Percentiles rank a stretch among this genome's conserved stretches.
These are phyloP conservation scores for Fusarium verticillioides DNA, from an alignment of 2,329 filamentous ascomycete species.

Conservation along the genomic window DNA sequence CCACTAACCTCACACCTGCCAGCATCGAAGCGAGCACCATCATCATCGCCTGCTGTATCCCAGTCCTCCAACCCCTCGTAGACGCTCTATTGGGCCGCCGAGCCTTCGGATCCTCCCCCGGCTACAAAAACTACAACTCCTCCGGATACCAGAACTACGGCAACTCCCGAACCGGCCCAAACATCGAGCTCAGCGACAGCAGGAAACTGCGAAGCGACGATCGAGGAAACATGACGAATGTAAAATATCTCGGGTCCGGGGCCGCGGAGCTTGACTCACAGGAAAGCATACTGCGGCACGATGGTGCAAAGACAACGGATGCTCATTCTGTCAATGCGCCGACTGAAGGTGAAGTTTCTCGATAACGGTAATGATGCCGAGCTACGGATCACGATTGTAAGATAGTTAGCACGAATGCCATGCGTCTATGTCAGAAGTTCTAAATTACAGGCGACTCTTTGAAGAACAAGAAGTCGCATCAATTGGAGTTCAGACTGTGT, in stretches of 20 bases:
- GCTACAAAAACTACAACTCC: constrained; percentile 27
- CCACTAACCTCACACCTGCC: background rate
- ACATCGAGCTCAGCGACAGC: constrained; percentile 17
- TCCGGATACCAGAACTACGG: constrained; percentile 20
- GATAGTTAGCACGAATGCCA: background rate
- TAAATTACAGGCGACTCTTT: accelerated
- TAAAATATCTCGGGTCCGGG: constrained; percentile 8
- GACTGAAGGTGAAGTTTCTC: background rate
- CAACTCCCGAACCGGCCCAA: constrained; percentile 11
- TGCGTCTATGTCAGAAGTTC: too few species aligned
- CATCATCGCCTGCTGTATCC: constrained; percentile 52
- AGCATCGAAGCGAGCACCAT: constrained; percentile 50
- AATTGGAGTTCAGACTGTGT: too few species aligned
- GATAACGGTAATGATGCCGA: accelerated
- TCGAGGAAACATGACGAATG: background rate
- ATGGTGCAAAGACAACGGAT: background rate
- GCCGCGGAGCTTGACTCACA: constrained; percentile 23
- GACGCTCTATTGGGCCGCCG: constrained; percentile 40
- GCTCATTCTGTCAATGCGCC: background rate
- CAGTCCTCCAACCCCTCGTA: constrained; percentile 49
- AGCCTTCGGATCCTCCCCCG: constrained; percentile 26
- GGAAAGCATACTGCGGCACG: constrained; percentile 18
- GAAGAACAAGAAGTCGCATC: background rate
- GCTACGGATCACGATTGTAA: accelerated
- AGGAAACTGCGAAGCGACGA: background rate